Evolutionary conservation across 2,329 filamentous ascomycete species (phyloP), one percentile per base, ranked within the genome.

Genomic region (Penicillium italicum): DNA sequence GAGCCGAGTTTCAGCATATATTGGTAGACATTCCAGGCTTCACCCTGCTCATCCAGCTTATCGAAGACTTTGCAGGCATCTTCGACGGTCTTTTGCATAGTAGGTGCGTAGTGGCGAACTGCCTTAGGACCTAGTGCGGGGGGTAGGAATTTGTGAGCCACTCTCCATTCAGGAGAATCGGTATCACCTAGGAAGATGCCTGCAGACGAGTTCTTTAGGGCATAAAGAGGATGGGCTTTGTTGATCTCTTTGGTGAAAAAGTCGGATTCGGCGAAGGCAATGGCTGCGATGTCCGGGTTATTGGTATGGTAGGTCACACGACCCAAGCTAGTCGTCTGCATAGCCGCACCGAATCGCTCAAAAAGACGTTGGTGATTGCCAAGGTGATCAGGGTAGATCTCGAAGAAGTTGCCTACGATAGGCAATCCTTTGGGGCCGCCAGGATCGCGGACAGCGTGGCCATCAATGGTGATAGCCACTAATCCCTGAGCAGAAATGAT

Each of bases 331-430:
- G 65, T 79, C 0, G 81, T 83, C 59, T 75, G 75, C 63, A 84
- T 75, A 1, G 84, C 57, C 0, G 78, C 76, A 0, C 81, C 81
- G 57, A 81, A 83, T 37, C 75, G 75, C 1, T 79, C 76, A 50
- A 83, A 84, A 0, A 83, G 69, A 0, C 81, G 74, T 42, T 82
- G 75, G 54, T 82, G 78, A 66, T 84, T 84, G 3, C 82, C 82
- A 1, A 85, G 72, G 57, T 82, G 81, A 58, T 85, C 82, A 0
- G 82, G 82, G 62, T 77, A 85, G 11, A 84, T 67, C 56, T 84
- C 80, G 43, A 80, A 79, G 67, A 77, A 81, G 61, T 78, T 82
- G n/a, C 82, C 82, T 4, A 84, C 68, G n/a, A 77, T 47, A 2
- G 71, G 71, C 4, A 74, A 41, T 1, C 60, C 63, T 1, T 45